Evolutionary conservation across 2,329 filamentous ascomycete species (phyloP), one percentile per base, ranked within the genome.

Genomic region (Ophiostoma sp.): DNA sequence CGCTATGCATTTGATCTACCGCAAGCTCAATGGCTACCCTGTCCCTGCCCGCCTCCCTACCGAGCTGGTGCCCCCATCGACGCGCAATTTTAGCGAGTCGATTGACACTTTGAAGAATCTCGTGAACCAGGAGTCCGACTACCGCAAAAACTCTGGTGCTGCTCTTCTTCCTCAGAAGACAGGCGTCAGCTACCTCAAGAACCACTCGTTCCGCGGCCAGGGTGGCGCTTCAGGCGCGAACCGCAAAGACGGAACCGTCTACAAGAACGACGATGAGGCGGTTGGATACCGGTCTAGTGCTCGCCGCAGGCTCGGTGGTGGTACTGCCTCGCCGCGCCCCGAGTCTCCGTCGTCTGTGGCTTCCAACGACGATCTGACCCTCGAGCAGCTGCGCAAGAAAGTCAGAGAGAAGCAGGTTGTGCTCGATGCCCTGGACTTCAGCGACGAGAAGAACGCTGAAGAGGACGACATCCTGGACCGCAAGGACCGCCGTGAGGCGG

Each of bases 1-100:
- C 66, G 93, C 93, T 9, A 99, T 99, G 95, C 95, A 99, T 84
- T 81, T 99, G 79, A 99, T 99, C 74, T 99, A 99, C 80, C 87
- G 95, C 74, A 97, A 96, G 77, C 84, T 99, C 67, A 98, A 99
- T 75, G 94, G 94, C 47, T 98, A 98, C 75, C 93, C 94, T 1
- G 84, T 98, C 44, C 95, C 95, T 16, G 91, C 88, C 74, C 89
- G 89, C 62, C 84, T 99, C 11, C 95, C 95, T 8, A 87, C 95
- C 0, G 95, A 99, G 81, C 86, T 99, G 70, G 89, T 98, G 6
- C 95, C 95, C 36, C 95, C 95, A 1, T 98, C 95, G 1, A 97
- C 94, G 11, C 87, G 94, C 72, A 97, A 97, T 77, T 86, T 99
- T 74, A 94, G 89, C 74, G 91, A 93, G 75, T 96, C 95, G 4